Conservation (phyloP, 192 early-diverging fungal genomes). For the Mortierella claussenii region DNA sequence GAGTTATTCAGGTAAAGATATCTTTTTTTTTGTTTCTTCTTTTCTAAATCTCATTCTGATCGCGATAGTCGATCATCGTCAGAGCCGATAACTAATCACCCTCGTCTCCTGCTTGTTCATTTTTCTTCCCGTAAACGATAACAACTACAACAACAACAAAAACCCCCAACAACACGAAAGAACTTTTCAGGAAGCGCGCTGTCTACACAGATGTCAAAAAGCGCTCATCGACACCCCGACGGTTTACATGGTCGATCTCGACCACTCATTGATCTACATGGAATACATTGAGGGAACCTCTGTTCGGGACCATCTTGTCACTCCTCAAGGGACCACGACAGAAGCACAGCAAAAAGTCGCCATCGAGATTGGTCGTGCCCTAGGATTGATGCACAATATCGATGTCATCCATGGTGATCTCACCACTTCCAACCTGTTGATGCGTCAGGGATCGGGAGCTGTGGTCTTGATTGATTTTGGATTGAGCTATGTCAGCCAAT, state of each 20-base stretch:
- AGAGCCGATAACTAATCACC: too few relatives aligned
- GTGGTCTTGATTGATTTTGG: constrained; percentile 97
- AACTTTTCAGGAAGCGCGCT: constrained; percentile 85
- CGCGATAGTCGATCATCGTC: too few relatives aligned
- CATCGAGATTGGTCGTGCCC: constrained; percentile 66
- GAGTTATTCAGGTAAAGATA: constrained; percentile 71
- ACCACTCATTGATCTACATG: constrained; percentile 85
- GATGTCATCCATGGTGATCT: constrained; percentile 97
- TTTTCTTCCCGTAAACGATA: background rate
- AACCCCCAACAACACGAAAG: too few relatives aligned
- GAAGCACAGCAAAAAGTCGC: constrained; percentile 51
- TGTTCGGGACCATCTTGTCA: constrained; percentile 75
- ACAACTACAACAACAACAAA: background rate
- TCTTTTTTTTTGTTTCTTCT: background rate
- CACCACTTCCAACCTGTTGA: constrained; percentile 95
- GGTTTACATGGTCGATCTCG: constrained; percentile 82
- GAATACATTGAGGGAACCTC: constrained; percentile 86
- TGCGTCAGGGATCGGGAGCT: constrained; percentile 61
- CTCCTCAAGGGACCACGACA: constrained; percentile 20
- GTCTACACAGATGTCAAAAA: constrained; percentile 75
- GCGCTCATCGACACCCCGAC: constrained; percentile 84
- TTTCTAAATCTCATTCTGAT: background rate
- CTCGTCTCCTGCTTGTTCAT: too few relatives aligned
- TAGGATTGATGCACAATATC: constrained; percentile 84
- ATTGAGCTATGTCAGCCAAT: constrained; percentile 82